Evolutionary conservation across 345 rosid species (phyloP).

Genomic region (Heritiera fomes): DNA sequence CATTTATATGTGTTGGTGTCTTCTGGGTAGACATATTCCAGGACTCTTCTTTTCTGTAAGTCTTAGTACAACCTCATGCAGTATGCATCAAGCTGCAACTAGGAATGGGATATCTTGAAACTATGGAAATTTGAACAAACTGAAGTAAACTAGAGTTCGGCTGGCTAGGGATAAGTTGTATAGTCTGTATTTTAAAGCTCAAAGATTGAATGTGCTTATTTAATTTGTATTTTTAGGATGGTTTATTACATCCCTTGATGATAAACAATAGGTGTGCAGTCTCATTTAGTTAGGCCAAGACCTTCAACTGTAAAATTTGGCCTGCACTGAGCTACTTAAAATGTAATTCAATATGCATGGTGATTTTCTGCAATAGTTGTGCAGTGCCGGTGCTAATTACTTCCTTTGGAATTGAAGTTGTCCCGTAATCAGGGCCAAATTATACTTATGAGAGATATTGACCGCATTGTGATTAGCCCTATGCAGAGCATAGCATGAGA

Average conservation of each 20-base stretch:
- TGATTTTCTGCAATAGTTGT: neutral
- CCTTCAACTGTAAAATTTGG: neutral
- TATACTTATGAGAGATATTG: neutral
- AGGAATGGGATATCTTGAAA: neutral
- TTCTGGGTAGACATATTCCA: neutral
- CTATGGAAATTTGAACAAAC: conserved; percentile 4
- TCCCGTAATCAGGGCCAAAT: neutral
- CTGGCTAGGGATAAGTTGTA: neutral
- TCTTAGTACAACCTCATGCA: neutral
- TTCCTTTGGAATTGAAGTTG: neutral
- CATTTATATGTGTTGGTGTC: conserved; percentile 4
- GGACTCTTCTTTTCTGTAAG: neutral
- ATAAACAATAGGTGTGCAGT: neutral
- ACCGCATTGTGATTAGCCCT: neutral
- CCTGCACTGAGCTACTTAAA: neutral
- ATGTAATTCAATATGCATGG: neutral
- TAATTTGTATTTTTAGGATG: neutral
- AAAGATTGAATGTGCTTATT: neutral
- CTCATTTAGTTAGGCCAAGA: neutral
- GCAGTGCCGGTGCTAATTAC: neutral
- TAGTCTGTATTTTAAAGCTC: neutral
- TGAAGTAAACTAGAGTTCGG: neutral
- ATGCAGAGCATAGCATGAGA: neutral
- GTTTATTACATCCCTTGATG: neutral
- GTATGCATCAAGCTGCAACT: neutral